Base-by-base conservation (phyloP, 1,284 basidiomycete species). In the Peniophora sp. region DNA sequence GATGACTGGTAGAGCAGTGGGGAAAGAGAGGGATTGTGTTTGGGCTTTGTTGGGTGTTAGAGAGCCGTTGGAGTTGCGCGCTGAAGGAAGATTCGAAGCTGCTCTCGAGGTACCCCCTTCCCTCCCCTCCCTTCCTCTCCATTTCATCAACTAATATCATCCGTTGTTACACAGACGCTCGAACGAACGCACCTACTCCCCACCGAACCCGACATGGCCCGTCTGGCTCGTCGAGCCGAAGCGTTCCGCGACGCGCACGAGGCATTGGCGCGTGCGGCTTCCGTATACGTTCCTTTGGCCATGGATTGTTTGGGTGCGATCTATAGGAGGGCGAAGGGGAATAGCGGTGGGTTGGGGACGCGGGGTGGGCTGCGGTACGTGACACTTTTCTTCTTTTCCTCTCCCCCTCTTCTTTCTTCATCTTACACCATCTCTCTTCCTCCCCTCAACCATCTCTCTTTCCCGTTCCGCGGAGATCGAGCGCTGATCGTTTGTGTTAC, bases 251-350 rank as follows among this genome's bases (percentile, higher is more conserved):
- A 89, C 53, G 65, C 85, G 38, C 86, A 97, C 52, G 93, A 97
- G 61, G 79, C 88, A 3, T 74, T 98, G 59, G 89, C 95, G 57
- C 80, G 88, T 56, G 98, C 97, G 69, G 72, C 98, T 63, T 91
- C 93, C 62, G 82, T 84, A 3, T 89, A 97, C 63, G 78, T 98
- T 36, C 81, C 92, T 24, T 80, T 95, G 50, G 89, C 90, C n/a
- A 99, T 98, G 96, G 92, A 94, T 63, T 84, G 87, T 23, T 79
- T 99, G 24, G 88, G 89, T 55, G 81, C 79, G 20, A 78, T 93
- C 9, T 86, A 92, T 59, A 83, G 85, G 56, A 79, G 79, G 56
- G 71, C 85, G 52, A 95, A 95, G 68, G 70, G 75, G n/a, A 83
- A 85, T 23, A 71, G 78, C 41, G 82, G 81, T 49, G 78, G 85